Conservation (phyloP, 208 protist genomes). For the Porcisia hertigi region DNA sequence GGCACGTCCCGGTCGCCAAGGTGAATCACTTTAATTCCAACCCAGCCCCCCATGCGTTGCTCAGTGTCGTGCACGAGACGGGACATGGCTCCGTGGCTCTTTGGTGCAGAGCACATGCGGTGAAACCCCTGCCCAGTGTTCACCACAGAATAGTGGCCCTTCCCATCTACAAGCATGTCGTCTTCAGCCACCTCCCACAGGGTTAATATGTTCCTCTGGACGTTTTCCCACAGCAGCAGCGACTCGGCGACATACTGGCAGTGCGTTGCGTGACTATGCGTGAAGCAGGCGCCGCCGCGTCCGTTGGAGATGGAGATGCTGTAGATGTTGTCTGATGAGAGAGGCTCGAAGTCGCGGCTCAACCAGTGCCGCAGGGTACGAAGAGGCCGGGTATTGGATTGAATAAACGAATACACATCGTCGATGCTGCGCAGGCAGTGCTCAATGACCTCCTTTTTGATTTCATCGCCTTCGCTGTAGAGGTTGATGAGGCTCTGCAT, state of each 20-base stretch:
- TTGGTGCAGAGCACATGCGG: slow-evolving; percentile 90
- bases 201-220: slow-evolving; percentile 92
- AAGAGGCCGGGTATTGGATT: slow-evolving; percentile 80
- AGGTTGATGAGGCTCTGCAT: slow-evolving; percentile 55
- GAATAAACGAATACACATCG: slow-evolving; percentile 92
- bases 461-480: slow-evolving; percentile 46
- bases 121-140: slow-evolving; percentile 97
- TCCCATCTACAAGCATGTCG: slow-evolving; percentile 88
- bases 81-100: slow-evolving; percentile 87
- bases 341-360: slow-evolving; percentile 58
- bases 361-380: slow-evolving; percentile 54
- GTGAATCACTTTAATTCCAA: slow-evolving; percentile 97
- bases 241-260: slow-evolving; percentile 96
- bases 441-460: slow-evolving; percentile 54
- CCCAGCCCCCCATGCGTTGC: slow-evolving; percentile 86
- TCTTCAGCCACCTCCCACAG: slow-evolving; percentile 94
- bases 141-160: slow-evolving; percentile 65
- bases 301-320: slow-evolving; percentile 59
- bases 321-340: slow-evolving; percentile 31
- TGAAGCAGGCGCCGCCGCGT: slow-evolving; percentile 87
- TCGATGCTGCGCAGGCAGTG: slow-evolving; percentile 94
- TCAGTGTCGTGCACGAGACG: slow-evolving; percentile 77
- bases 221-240: slow-evolving; percentile 94
- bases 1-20: slow-evolving; percentile 97
- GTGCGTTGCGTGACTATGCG: slow-evolving; percentile 94